A percentile compares a stretch with the other conserved stretches of the same genome.
Evolutionary conservation across 805 yeast species (phyloP).

Genomic region (Barnettozyma sp.): DNA sequence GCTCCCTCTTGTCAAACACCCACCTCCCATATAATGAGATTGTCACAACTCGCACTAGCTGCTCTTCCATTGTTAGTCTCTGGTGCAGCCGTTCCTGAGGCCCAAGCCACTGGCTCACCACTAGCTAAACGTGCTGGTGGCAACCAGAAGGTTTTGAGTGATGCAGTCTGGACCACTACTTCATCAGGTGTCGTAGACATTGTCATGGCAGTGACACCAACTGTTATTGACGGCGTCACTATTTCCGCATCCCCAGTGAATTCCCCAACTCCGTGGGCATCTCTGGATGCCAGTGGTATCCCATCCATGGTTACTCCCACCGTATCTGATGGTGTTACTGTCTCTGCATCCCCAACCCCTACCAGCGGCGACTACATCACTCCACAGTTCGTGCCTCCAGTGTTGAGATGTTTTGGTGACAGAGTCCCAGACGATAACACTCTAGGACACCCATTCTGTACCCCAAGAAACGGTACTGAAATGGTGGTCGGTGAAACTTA

Average conservation of each 20-base stretch:
- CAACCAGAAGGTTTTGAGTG: conserved; percentile 19
- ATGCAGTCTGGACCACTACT: conserved; percentile 32
- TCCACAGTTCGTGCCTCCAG: conserved; percentile 37
- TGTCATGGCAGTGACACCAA: conserved; percentile 44
- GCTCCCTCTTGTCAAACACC: no score
- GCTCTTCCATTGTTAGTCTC: conserved; percentile 14
- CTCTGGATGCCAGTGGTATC: conserved; percentile 38
- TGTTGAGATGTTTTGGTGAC: conserved; percentile 37
- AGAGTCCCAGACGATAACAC: conserved; percentile 29
- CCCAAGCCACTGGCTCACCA: conserved; percentile 18
- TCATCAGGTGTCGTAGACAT: conserved; percentile 21
- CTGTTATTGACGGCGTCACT: conserved; percentile 41
- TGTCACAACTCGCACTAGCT: conserved; percentile 7
- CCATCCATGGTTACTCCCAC: conserved; percentile 38
- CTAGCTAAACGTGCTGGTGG: conserved; percentile 17
- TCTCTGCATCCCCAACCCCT: conserved; percentile 38
- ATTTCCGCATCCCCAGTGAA: conserved; percentile 33
- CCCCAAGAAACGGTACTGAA: conserved; percentile 35
- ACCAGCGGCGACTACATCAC: conserved; percentile 29
- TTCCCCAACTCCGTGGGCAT: conserved; percentile 36
- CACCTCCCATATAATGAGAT: no score
- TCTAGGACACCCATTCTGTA: conserved; percentile 37
- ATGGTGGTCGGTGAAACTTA: conserved; percentile 41
- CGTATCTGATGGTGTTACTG: conserved; percentile 28
- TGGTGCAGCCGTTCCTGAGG: conserved; percentile 22